Percentiles rank a stretch among this genome's conserved stretches.
These are phyloP conservation scores for Pseudonitzschia pungens DNA, from an alignment of 108 stramenopile species.

Conservation along the genomic window DNA sequence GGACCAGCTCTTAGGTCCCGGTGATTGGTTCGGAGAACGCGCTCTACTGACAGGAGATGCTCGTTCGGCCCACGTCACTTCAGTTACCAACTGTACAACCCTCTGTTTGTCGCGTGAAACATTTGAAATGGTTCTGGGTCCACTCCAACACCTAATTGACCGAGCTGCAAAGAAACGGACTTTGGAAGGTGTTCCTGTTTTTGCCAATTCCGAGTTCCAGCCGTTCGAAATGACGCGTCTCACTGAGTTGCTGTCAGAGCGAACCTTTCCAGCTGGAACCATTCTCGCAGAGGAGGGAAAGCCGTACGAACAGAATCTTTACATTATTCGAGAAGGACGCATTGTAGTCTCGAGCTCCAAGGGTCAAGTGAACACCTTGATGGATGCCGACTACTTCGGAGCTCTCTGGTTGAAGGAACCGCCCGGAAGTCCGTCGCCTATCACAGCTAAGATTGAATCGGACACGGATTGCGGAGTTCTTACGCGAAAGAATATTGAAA, in stretches of 20 bases:
- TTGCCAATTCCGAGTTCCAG: constrained; percentile 81
- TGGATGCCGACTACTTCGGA: constrained; percentile 82
- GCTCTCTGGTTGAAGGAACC: constrained; percentile 66
- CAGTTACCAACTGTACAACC: constrained; percentile 62
- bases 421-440: constrained; percentile 48
- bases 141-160: constrained; percentile 78
- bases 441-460: constrained; percentile 73
- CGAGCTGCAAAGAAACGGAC: constrained; percentile 81
- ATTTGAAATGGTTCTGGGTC: constrained; percentile 77
- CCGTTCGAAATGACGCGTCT: constrained; percentile 82
- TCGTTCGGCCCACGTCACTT: constrained; percentile 82
- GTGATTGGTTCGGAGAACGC: constrained; percentile 96
- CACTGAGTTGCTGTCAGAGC: constrained; percentile 70
- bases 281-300: constrained; percentile 80
- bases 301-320: constrained; percentile 65
- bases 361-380: constrained; percentile 73
- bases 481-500: constrained; percentile 65
- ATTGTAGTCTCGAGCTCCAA: constrained; percentile 64
- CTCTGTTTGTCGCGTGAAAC: constrained; percentile 78
- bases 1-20: constrained; percentile 73
- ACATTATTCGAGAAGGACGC: constrained; percentile 79
- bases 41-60: constrained; percentile 96
- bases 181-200: constrained; percentile 82
- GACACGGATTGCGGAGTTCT: constrained; percentile 72
- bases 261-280: constrained; percentile 58